Percentiles rank a stretch among this genome's conserved stretches.
Conservation (phyloP, 352 stramenopile genomes). For the Pilasporangium apinafurcum region DNA sequence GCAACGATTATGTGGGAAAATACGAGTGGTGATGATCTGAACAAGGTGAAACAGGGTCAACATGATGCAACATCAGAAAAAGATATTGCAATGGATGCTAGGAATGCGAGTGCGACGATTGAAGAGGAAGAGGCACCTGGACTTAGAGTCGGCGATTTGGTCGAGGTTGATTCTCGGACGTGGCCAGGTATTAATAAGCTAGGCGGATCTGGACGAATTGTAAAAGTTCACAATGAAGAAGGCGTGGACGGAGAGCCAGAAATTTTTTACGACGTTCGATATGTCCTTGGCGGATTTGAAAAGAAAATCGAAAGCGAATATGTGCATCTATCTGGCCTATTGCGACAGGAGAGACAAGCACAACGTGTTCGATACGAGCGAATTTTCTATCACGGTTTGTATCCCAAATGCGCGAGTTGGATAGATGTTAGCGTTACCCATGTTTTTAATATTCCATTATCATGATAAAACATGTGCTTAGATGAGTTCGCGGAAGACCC, state of each 20-base stretch:
- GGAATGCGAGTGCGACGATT: conserved; percentile 14
- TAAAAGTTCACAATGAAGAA: conserved; percentile 27
- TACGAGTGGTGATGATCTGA: background rate
- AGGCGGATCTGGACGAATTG: conserved; percentile 58
- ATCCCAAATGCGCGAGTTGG: no score
- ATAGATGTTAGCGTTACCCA: no score
- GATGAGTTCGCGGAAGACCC: conserved; percentile 52
- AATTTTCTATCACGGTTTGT: conserved; percentile 74
- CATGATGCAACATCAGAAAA: no score
- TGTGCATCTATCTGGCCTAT: conserved; percentile 42
- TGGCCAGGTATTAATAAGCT: conserved; percentile 87
- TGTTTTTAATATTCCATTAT: background rate
- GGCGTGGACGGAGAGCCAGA: conserved; percentile 7
- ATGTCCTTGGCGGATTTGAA: conserved; percentile 76
- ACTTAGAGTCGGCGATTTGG: conserved; percentile 33
- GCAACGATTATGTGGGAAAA: background rate
- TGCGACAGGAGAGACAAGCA: conserved; percentile 23
- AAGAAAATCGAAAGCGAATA: conserved; percentile 64
- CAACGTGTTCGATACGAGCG: conserved; percentile 27
- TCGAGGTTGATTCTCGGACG: conserved; percentile 66
- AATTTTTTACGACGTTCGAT: conserved; percentile 76
- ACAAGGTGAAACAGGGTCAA: no score
- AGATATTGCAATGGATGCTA: background rate
- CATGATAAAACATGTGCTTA: no score
- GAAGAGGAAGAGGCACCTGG: no score